phyloP scores from a whole-genome alignment of 2,329 filamentous ascomycete species.

The Eutypa lata region DNA sequence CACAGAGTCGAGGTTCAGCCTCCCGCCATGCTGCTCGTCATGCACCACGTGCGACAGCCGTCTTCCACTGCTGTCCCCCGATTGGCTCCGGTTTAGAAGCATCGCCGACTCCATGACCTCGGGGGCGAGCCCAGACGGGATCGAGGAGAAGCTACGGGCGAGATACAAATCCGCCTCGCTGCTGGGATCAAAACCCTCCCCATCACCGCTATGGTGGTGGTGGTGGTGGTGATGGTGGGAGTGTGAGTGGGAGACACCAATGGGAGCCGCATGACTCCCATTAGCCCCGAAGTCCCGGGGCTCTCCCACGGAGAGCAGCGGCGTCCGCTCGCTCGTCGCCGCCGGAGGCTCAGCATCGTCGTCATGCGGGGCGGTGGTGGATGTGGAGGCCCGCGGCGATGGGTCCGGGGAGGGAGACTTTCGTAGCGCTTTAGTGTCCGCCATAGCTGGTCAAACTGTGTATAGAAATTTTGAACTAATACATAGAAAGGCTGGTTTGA shows the following conservation, averaged over 20 bases:
- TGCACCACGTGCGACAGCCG: slow-evolving; percentile 3
- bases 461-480: too few relatives aligned
- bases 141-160: slow-evolving; percentile 36
- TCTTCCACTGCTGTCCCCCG: slow-evolving; percentile 15
- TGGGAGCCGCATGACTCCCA: slow-evolving; percentile 3
- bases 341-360: background rate
- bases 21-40: slow-evolving; percentile 1
- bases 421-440: too few relatives aligned
- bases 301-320: background rate
- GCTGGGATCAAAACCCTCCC: slow-evolving; percentile 20
- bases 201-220: background rate
- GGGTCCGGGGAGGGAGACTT: too few relatives aligned
- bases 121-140: slow-evolving; percentile 37
- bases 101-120: slow-evolving; percentile 38
- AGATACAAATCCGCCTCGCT: slow-evolving; percentile 36
- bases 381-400: background rate
- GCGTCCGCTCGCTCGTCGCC: background rate
- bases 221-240: slow-evolving; percentile 7
- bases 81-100: slow-evolving; percentile 32
- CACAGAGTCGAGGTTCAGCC: background rate
- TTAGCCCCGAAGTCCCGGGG: slow-evolving; percentile 2
- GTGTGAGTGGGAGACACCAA: slow-evolving; percentile 8
- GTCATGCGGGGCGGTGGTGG: too few relatives aligned
- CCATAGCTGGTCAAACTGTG: too few relatives aligned
- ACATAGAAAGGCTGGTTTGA: too few relatives aligned